Base-by-base conservation (phyloP, 805 yeast genomes). In the Blastobotrys peoriensis region DNA sequence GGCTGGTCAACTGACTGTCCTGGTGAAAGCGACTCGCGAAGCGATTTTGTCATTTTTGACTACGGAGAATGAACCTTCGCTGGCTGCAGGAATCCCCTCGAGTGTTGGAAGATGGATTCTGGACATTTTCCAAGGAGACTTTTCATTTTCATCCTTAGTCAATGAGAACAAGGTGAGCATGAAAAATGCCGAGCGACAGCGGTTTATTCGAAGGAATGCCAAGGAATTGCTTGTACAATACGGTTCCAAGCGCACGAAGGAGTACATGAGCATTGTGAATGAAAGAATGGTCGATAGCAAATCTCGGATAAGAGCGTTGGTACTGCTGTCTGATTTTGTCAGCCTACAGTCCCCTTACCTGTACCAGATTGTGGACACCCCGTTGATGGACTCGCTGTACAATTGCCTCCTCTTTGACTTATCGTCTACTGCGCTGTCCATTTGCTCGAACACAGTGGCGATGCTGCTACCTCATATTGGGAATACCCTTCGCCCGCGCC, bases 191-290 rank as follows among this genome's bases (percentile, higher is more conserved):
- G 86, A 80, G 55, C 60, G 81, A 13, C 52, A 63, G 13, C 59
- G 84, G 25, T 76, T 74, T 47, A 65, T 75, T 5, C 64, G 66
- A 35, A 59, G 59, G 43, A 78, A 78, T 53, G 68, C 76, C 41
- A 58, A 66, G 9, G 46, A 47, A 1, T 41, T 77, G 16, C 56
- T 79, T 9, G 52, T 58, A 1, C 66, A 64, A n/a, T 74, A 65
- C 60, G 79, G 74, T 1, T 52, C 60, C n/a, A 57, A 57, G 23
- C 54, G 68, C 33, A 64, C 76, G 1, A 52, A 47, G 34, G 53
- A 49, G 1, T 71, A 72, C 45, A 68, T 73, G 50, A 48, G 51
- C 1, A 46, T 67, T 13, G 40, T 76, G 15, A 65, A 73, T 53
- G 54, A 53, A 2, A 64, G 61, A 45, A 61, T 78, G 27, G 47